Base-by-base conservation (phyloP, 1,139 yeast genomes). In the Scheffersomyces segobiensis region DNA sequence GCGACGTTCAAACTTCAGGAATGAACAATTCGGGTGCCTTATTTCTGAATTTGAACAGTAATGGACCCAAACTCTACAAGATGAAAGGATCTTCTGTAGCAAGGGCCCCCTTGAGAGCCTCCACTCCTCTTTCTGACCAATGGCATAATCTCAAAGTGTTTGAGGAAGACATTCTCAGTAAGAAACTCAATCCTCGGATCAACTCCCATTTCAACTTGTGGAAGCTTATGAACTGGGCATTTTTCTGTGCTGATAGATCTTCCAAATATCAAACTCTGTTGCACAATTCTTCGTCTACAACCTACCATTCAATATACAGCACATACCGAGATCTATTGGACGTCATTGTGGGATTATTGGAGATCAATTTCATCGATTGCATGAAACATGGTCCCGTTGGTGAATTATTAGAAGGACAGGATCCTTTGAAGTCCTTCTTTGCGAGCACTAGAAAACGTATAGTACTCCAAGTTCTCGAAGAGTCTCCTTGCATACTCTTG, bases 221-320 rank as follows among this genome's bases (percentile, higher is more conserved):
- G 81, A 59, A 64, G 10, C 60, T 78, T 52, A 58, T 76, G 7
- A 70, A 72, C 55, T 78, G 81, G 81, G 61, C 73, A 2, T 75
- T 76, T 55, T 68, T 69, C 60, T 78, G 82, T 64, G 76, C 78
- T 14, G 72, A 72, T 20, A 59, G 61, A 54, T 67, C 73, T 5
- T 61, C 68, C 7, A 62, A 67, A 52, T 64, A 66, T 50, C 73
- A 66, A 55, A 53, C 32, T 12, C 52, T 54, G n/a, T 60, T 62
- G 21, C 60, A 64, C 52, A 65, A 70, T 54, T 65, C 73, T 6
- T 51, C 62, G 6, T 61, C 58, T 52, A 65, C 71, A 3, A 62
- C 65, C 52, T 71, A 67, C 54, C 77, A 74, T 59, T 48, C 60
- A 6, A 66, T 76, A 42, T 74, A 70, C 60, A 52, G 55, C 7